These are phyloP conservation scores for Myxozyma neglecta DNA, from an alignment of 805 yeast genomes.

Conservation along the genomic window DNA sequence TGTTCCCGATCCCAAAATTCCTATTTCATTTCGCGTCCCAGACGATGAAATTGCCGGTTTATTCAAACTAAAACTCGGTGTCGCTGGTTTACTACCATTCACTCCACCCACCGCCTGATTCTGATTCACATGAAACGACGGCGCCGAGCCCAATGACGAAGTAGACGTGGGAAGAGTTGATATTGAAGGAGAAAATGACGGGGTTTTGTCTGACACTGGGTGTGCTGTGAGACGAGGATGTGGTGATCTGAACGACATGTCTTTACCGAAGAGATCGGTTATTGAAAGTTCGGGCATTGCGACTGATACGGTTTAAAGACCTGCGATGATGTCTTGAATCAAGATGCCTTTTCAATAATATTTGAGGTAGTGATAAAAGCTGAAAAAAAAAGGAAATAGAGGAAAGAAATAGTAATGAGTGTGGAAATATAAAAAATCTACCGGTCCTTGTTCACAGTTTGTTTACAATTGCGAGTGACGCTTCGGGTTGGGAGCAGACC, in stretches of 20 bases:
- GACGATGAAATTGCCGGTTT: neutral
- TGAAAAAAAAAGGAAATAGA: neutral
- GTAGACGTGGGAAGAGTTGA: neutral
- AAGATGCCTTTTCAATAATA: neutral
- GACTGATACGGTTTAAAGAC: neutral
- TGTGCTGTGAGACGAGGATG: slow-evolving; percentile 7
- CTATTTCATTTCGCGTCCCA: neutral
- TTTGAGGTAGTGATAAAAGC: neutral
- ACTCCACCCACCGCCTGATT: neutral
- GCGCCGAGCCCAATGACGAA: neutral
- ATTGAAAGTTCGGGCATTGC: slow-evolving; percentile 23
- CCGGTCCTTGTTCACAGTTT: no score
- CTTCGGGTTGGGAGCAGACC: no score
- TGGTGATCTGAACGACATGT: slow-evolving; percentile 26
- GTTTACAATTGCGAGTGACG: no score
- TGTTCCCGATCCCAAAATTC: neutral
- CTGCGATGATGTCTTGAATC: neutral
- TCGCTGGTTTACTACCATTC: neutral
- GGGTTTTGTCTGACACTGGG: neutral
- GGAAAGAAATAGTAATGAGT: neutral
- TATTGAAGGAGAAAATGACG: no score
- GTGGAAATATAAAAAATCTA: neutral
- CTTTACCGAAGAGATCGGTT: slow-evolving; percentile 18
- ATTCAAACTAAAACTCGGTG: neutral
- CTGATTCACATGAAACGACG: neutral